Base-by-base conservation (phyloP, 2,329 filamentous ascomycete species). In the Colletotrichum liriopes region DNA sequence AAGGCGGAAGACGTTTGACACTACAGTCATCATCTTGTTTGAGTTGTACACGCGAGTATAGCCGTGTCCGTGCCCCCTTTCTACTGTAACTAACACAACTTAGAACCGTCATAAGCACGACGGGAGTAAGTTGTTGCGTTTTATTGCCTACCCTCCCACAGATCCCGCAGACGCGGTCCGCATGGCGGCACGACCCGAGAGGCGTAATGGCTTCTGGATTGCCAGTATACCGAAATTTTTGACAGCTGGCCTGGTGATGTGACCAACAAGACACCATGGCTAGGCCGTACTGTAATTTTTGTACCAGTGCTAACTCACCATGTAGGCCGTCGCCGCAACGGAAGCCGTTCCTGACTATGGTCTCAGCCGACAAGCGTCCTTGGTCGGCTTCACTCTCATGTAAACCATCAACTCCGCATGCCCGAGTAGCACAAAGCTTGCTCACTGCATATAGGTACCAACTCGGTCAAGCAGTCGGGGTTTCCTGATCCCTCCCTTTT, bases 381-480 rank as follows among this genome's bases (percentile, higher is more conserved):
- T 79, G n/a, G 56, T 78, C 29, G 76, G 75, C 32, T 79, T 79
- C 54, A 76, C 74, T 2, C 76, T 77, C 39, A 78, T 76, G 77
- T 77, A 32, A 49, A 76, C 39, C 1, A 0, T 12, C 26, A 5
- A 39, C 6, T 32, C 8, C 32, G 11, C 37, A 32, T 5, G 18
- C 2, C 29, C 6, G 11, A 3, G 18, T 45, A 5, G 2, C 26
- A 6, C 1, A 16, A 39, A 18, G 5, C 29, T 26, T 14, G 35
- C 65, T 68, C 37, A 68, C 14, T 4, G 12, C 16, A 7, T 2
- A 26, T 43, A 80, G 77, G 73, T 83, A 82, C 67, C 77, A 80
- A 55, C 75, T 82, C 3, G 81, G 80, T 12, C 81, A 84, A 75
- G 82, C 79, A 6, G 29, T 84, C 12, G 82, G 82, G 81, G 81